These are phyloP conservation scores for Hypoxylon subgilvum DNA, from an alignment of 495 filamentous ascomycete genomes.

Conservation along the genomic window DNA sequence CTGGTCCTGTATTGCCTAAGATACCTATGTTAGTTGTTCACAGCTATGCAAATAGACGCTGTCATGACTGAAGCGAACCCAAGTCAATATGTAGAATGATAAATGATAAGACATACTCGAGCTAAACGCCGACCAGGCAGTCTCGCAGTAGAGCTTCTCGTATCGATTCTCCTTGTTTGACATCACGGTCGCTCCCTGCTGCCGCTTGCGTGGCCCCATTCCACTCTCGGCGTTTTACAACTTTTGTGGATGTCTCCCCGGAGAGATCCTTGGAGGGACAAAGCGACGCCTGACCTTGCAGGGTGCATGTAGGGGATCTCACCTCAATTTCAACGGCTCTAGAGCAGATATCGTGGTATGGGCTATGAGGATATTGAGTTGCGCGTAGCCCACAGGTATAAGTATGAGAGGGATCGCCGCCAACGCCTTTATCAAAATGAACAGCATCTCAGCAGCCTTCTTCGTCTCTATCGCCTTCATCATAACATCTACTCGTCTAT, in stretches of 20 bases:
- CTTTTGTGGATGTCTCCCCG: conserved; percentile 8
- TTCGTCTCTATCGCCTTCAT: conserved; percentile 1
- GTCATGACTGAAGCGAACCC: no score
- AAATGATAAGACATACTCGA: no score
- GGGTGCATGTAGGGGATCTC: conserved; percentile 13
- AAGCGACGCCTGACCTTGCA: conserved; percentile 18
- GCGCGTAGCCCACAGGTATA: conserved; percentile 15
- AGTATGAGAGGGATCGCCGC: background rate
- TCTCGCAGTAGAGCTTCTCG: background rate
- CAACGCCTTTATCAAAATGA: background rate
- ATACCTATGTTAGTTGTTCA: no score
- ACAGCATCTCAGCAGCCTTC: conserved; percentile 5
- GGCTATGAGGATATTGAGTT: background rate
- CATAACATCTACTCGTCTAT: no score
- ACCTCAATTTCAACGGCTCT: conserved; percentile 12
- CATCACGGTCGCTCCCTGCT: conserved; percentile 8
- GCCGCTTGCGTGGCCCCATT: conserved; percentile 24
- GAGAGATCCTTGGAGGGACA: conserved; percentile 14
- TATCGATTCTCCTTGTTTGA: conserved; percentile 3
- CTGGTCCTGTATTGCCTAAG: no score
- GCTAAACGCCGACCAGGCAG: no score
- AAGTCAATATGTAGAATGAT: no score
- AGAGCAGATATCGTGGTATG: conserved; percentile 10
- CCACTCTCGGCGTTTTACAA: conserved; percentile 9
- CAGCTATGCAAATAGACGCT: no score